Base-by-base conservation (phyloP, 2,329 filamentous ascomycete genomes). In the Bimuria novae-zelandiae region DNA sequence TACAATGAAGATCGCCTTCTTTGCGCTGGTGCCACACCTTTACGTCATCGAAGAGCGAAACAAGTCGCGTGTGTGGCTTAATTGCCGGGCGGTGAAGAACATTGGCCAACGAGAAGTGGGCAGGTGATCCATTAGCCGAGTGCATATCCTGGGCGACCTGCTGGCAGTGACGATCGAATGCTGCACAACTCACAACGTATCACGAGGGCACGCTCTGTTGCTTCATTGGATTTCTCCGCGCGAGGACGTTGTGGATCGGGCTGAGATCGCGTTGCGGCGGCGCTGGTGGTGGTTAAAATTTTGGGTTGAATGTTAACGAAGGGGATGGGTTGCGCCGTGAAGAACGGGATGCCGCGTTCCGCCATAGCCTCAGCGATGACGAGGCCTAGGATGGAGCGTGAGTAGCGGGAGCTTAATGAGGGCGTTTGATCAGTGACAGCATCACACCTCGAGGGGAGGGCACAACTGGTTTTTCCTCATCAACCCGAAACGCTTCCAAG, bases 1-100 rank as follows among this genome's bases (percentile, higher is more conserved):
- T n/a, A 33, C 42, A 45, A 35, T 33, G 42, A 23, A 14, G 16
- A 6, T 17, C 22, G 42, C 7, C n/a, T n/a, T n/a, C n/a, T n/a
- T n/a, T n/a, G n/a, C n/a, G n/a, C n/a, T n/a, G n/a, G 30, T n/a
- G 43, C 44, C 44, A 47, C 44, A 27, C 5, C 29, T 10, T 23
- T 29, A 47, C 44, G 44, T 47, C 44, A 41, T 41, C 7, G 16
- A 8, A 10, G 16, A 14, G 7, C 8, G 8, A 36, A 46, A 46
- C 43, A 46, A 46, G 43, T 36, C 21, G 30, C 43, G 44, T 12
- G 21, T 45, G 52, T 55, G 52, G 48, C 52, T 41, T 37, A 33
- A 42, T 27, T 41, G 47, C 27, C 41, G 41, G 35, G 33, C 23
- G 21, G 21, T 47, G 11, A 25, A 17, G 17, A 6, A 16, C 3